Base-by-base conservation (phyloP, 2,329 filamentous ascomycete species). In the Byssothecium circinans region DNA sequence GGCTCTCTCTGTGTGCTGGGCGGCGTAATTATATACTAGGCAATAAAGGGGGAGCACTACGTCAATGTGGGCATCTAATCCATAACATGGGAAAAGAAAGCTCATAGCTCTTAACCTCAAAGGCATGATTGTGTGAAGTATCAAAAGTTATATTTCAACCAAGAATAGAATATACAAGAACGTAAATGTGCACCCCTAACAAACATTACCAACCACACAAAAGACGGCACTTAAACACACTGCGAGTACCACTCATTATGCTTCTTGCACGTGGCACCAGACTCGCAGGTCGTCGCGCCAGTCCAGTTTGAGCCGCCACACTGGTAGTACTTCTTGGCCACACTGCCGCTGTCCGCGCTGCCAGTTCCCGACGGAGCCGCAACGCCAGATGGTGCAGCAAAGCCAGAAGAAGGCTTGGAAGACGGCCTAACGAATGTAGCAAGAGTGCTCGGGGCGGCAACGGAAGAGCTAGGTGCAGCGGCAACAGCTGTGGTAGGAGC, bases 231-330 rank as follows among this genome's bases (percentile, higher is more conserved):
- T 62, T 49, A 66, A 23, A 66, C 43, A 60, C 77, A 78, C 68
- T 79, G 76, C 22, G 58, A 72, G 67, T 78, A 79, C 58, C 72
- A 79, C 8, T 67, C 59, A 65, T 78, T 78, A 47, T 57, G 59
- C 22, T 60, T 57, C 30, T 62, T 62, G 65, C 76, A 79, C 7
- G 61, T 63, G 20, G 50, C 50, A 25, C 75, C 75, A 22, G 62
- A 47, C 5, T 64, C 69, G 44, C 76, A 79, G 11, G 52, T 44
- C 3, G 68, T 74, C 4, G 72, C 41, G 17, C 76, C 77, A 1
- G 59, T 71, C 57, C 61, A 78, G 44, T 65, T 68, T 11, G 61
- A 59, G 15, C 76, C 77, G 56, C 76, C 77, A 19, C 36, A 39
- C 18, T 27, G 36, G 11, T 14, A 10, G 8, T 25, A 27, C 36